Evolutionary conservation across 768 basidiomycete genomes (phyloP).

Genomic region (Hysterangium stoloniferum): DNA sequence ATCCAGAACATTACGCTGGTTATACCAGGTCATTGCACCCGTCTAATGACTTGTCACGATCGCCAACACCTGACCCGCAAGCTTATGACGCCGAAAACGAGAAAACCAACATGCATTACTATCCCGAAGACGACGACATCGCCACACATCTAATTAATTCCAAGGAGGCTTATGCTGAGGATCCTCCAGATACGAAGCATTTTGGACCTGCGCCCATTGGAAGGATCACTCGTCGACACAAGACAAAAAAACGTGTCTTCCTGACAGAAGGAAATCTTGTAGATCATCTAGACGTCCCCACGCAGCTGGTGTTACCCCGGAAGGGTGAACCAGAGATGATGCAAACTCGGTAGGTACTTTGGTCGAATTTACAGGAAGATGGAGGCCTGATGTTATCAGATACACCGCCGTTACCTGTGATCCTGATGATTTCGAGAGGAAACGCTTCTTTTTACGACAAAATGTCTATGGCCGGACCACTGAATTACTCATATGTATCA

Average conservation of each 20-base stretch:
- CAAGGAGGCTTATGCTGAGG: not conserved
- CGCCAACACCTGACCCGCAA: conserved; percentile 4
- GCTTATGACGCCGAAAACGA: not conserved
- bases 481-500: conserved; percentile 90
- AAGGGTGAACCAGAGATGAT: conserved; percentile 65
- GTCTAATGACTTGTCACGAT: conserved; percentile 1
- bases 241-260: conserved; percentile 70
- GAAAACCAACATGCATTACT: no score
- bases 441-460: conserved; percentile 80
- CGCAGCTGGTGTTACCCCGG: conserved; percentile 71
- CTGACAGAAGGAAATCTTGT: conserved; percentile 87
- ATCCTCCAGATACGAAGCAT: conserved; percentile 48
- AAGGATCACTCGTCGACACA: conserved; percentile 65
- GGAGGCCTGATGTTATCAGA: conserved; percentile 16
- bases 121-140: not conserved
- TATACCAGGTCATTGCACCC: not conserved
- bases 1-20: conserved; percentile 8
- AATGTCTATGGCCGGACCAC: conserved; percentile 72
- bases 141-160: not conserved
- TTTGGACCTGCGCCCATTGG: conserved; percentile 85
- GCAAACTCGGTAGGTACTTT: conserved; percentile 47
- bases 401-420: conserved; percentile 88
- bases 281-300: conserved; percentile 75
- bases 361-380: not conserved
- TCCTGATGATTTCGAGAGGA: conserved; percentile 83